A percentile compares a stretch with the other conserved stretches of the same genome.
Evolutionary conservation across 345 rosid genomes (phyloP).

Genomic region (Trapa incisa): DNA sequence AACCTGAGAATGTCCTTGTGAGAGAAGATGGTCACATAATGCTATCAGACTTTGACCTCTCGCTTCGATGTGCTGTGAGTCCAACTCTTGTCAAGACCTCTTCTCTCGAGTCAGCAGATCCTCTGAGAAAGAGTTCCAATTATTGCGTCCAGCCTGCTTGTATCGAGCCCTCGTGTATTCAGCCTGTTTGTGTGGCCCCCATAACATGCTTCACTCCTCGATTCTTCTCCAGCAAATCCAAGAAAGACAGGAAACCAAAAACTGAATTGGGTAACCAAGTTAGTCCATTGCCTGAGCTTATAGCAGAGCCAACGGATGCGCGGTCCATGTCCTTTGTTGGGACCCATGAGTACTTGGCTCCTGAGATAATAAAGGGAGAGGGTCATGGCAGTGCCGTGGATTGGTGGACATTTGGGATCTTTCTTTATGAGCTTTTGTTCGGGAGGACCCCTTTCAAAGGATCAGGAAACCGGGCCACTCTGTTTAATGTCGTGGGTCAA

Average conservation of each 20-base stretch:
- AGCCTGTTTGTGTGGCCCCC: conserved; percentile 70
- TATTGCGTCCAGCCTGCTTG: conserved; percentile 81
- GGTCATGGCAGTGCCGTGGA: conserved; percentile 98
- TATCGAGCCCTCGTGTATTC: conserved; percentile 80
- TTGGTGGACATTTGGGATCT: conserved; percentile 96
- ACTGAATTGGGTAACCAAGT: conserved; percentile 64
- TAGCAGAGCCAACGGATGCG: conserved; percentile 89
- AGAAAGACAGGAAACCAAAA: conserved; percentile 63
- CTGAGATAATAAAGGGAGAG: conserved; percentile 87
- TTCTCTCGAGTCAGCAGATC: conserved; percentile 47
- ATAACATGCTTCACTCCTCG: conserved; percentile 84
- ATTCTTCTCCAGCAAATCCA: conserved; percentile 71
- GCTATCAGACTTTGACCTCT: conserved; percentile 78
- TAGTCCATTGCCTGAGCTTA: conserved; percentile 75
- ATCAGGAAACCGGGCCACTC: conserved; percentile 73
- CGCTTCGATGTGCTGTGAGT: conserved; percentile 72
- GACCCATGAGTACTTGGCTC: conserved; percentile 86
- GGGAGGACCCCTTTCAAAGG: conserved; percentile 97
- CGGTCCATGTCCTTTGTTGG: conserved; percentile 94
- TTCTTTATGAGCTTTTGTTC: conserved; percentile 70
- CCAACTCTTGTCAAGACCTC: conserved; percentile 66
- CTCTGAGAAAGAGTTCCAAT: conserved; percentile 53
- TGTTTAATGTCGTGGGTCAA: conserved; percentile 89
- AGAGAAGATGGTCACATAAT: conserved; percentile 73
- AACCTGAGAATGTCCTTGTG: conserved; percentile 73